Conservation (phyloP, 192 early-diverging fungal genomes). For the Rhizoclosmatium sp. region DNA sequence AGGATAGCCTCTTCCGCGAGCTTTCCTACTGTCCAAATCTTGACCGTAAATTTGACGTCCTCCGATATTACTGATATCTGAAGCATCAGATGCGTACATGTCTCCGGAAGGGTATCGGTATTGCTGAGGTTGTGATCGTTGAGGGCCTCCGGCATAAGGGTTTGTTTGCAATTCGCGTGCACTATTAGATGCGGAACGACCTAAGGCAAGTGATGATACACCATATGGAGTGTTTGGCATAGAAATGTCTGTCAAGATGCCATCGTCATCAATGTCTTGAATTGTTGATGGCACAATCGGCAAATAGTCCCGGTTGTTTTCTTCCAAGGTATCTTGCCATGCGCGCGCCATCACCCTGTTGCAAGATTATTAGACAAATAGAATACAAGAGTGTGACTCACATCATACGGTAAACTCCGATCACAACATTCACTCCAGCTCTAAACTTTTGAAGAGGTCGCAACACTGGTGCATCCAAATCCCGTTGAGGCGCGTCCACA, state of each 20-base stretch:
- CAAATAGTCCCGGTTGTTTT: constrained; percentile 31
- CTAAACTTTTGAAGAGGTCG: constrained; percentile 29
- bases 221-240: not conserved
- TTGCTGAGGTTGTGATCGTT: not conserved
- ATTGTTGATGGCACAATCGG: not conserved
- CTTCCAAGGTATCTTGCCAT: constrained; percentile 40
- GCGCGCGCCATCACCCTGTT: constrained; percentile 36
- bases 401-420: constrained; percentile 46
- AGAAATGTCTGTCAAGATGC: constrained; percentile 28
- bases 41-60: not conserved
- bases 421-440: constrained; percentile 36
- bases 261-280: constrained; percentile 13
- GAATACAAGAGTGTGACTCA: not conserved
- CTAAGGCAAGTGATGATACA: too few relatives aligned
- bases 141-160: not conserved
- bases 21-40: not conserved
- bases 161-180: not conserved
- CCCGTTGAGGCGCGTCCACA: constrained; percentile 20
- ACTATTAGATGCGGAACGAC: not conserved
- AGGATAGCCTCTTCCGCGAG: not conserved
- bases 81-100: constrained; percentile 10
- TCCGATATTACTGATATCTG: constrained; percentile 1
- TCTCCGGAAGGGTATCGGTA: not conserved
- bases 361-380: not conserved
- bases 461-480: constrained; percentile 11